These are phyloP conservation scores for Phytophthora tubulina DNA, from an alignment of 352 stramenopile species.

Conservation along the genomic window DNA sequence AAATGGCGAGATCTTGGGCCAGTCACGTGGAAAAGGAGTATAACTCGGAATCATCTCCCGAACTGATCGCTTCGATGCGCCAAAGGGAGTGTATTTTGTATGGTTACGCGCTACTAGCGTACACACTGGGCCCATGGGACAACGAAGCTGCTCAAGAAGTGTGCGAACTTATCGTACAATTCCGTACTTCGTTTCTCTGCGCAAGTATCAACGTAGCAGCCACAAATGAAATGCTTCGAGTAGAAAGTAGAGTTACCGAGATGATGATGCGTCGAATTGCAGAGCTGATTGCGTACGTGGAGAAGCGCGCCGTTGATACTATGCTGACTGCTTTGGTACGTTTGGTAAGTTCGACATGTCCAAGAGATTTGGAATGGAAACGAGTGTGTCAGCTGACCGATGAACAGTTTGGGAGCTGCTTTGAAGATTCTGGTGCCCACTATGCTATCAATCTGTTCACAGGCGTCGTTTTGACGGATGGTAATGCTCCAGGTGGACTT, in stretches of 20 bases:
- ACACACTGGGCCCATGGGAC: conserved; percentile 25
- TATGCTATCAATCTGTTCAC: conserved; percentile 64
- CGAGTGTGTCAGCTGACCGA: background rate
- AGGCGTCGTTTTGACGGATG: conserved; percentile 52
- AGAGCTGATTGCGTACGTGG: conserved; percentile 22
- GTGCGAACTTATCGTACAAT: conserved; percentile 55
- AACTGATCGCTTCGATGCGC: conserved; percentile 28
- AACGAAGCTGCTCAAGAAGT: conserved; percentile 30
- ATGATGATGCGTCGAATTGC: conserved; percentile 45
- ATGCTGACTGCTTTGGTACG: conserved; percentile 36
- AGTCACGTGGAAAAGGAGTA: conserved; percentile 13
- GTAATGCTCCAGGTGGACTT: conserved; percentile 45
- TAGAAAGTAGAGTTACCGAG: conserved; percentile 38
- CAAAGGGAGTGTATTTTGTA: conserved; percentile 37
- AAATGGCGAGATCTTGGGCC: conserved; percentile 41
- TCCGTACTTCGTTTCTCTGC: conserved; percentile 46
- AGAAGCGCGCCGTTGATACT: background rate
- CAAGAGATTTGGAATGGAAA: conserved; percentile 34
- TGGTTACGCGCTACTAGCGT: conserved; percentile 39
- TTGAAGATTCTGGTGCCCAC: conserved; percentile 29
- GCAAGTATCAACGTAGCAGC: conserved; percentile 34
- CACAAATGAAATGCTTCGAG: conserved; percentile 21
- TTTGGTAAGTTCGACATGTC: conserved; percentile 31
- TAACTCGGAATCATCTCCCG: conserved; percentile 9
- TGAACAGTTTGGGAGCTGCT: conserved; percentile 37